These are phyloP conservation scores for Rickenella mellea DNA, from an alignment of 768 basidiomycete genomes.

Conservation along the genomic window DNA sequence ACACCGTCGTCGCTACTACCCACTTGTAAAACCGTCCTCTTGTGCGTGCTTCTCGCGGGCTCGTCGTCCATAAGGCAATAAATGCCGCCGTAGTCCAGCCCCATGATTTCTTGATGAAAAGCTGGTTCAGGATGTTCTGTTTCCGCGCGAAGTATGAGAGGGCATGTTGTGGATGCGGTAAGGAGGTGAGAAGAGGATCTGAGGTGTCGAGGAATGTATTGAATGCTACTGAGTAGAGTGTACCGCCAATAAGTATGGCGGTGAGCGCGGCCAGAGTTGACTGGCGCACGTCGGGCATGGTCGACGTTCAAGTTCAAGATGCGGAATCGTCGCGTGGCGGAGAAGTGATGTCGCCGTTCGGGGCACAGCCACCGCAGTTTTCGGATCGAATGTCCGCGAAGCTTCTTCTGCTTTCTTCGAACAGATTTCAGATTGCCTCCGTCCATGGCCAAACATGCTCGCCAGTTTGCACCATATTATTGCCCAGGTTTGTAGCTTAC, in stretches of 20 bases:
- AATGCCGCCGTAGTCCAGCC: conserved; percentile 77
- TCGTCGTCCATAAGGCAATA: conserved; percentile 44
- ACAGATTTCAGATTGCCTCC: too few relatives aligned
- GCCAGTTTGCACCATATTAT: too few relatives aligned
- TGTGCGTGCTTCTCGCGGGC: conserved; percentile 20
- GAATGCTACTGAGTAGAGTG: conserved; percentile 52
- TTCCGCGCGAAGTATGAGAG: conserved; percentile 75
- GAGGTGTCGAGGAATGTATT: conserved; percentile 81
- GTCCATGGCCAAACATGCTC: too few relatives aligned
- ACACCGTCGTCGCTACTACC: conserved; percentile 48
- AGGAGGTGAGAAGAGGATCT: conserved; percentile 55
- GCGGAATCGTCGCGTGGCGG: too few relatives aligned
- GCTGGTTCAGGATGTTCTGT: conserved; percentile 69
- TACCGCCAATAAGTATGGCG: conserved; percentile 46
- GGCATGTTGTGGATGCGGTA: conserved; percentile 56
- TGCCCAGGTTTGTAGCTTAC: too few relatives aligned
- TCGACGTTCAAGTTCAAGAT: conserved; percentile 7
- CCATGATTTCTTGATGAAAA: conserved; percentile 89
- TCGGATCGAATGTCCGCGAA: too few relatives aligned
- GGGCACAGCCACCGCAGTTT: too few relatives aligned
- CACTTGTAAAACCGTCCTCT: conserved; percentile 40
- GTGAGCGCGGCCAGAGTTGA: conserved; percentile 32
- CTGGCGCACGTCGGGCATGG: conserved; percentile 10
- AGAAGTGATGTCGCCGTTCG: too few relatives aligned
- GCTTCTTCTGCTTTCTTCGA: too few relatives aligned